Evolutionary conservation across 129 eudicot genomes (phyloP), one percentile per base, ranked within the genome.

Genomic region (Silybum marianum): DNA sequence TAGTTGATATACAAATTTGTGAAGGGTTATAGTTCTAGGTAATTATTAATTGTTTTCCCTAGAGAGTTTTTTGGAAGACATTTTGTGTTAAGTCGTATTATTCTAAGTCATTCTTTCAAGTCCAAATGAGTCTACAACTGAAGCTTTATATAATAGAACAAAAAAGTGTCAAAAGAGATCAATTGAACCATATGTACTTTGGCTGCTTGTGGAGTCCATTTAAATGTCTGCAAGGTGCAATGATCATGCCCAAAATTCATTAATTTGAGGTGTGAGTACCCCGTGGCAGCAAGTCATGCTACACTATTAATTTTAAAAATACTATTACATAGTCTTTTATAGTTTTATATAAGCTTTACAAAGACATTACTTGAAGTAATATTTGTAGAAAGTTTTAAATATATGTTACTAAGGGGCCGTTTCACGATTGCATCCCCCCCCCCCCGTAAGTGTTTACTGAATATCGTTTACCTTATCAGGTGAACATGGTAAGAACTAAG

Each of bases 131-230:
- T 40, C 71, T 26, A 54, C 44, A 76, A 28, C 39, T 3, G 60
- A 75, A 75, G 14, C 8, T 44, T 63, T 73, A 4, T 32, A 42
- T n/a, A 81, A 69, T 80, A 42, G 67, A 24, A 70, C 38, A 68
- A 36, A 44, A 28, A 48, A 23, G 51, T 68, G 40, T 58, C 67
- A 71, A 46, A 82, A 36, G 19, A 24, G 26, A 69, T 9, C 68
- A 38, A 79, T 30, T 80, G 82, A 82, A 92, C 94, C 97, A 94
- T 94, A 82, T 94, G 98, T 83, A 92, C 72, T 90, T 92, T 94
- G 24, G 92, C 98, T 88, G 90, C 92, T 79, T 85, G 91, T 14
- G 97, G 96, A 40, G 96, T 89, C 98, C 97, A 94, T 44, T 94
- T 97, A 92, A 90, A 94, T 21, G 93, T 90, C 98, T 92, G 86